These are phyloP conservation scores for Cochlearia excelsa DNA, from an alignment of 345 rosid species.

Conservation along the genomic window DNA sequence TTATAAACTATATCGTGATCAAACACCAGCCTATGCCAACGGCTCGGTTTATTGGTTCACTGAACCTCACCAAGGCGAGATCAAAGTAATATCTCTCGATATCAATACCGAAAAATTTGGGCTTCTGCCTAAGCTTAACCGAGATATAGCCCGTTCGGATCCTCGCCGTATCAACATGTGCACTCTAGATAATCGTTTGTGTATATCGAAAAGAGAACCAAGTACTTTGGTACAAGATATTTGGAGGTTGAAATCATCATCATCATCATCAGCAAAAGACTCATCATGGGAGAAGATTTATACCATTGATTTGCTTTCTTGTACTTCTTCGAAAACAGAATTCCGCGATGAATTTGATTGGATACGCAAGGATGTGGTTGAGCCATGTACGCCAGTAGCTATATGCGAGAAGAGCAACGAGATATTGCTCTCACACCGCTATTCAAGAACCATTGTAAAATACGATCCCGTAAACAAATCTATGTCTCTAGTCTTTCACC, in stretches of 20 bases:
- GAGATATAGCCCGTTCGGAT: neutral
- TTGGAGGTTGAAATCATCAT: constrained; percentile 18
- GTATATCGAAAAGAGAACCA: constrained; percentile 10
- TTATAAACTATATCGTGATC: neutral
- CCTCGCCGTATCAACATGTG: constrained; percentile 3
- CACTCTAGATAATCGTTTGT: constrained; percentile 14
- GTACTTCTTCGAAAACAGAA: neutral
- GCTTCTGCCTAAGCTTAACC: neutral
- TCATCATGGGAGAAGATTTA: constrained; percentile 16
- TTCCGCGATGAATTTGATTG: neutral
- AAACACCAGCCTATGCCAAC: neutral
- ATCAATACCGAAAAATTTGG: constrained; percentile 11
- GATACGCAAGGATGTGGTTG: too few relatives aligned
- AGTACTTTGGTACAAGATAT: neutral
- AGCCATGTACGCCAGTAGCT: constrained; percentile 8
- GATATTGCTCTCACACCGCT: constrained; percentile 12
- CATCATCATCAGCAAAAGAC: neutral
- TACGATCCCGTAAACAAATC: neutral
- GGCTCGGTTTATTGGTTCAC: constrained; percentile 20
- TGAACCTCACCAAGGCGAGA: neutral
- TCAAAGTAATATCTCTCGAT: constrained; percentile 11
- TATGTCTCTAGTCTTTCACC: neutral
- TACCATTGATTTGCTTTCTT: constrained; percentile 4
- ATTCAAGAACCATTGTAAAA: neutral
- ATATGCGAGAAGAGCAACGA: constrained; percentile 5